A percentile compares a stretch with the other conserved stretches of the same genome.
Conservation (phyloP, 2,329 filamentous ascomycete genomes). For the Allantophomopsis cytisporea region DNA sequence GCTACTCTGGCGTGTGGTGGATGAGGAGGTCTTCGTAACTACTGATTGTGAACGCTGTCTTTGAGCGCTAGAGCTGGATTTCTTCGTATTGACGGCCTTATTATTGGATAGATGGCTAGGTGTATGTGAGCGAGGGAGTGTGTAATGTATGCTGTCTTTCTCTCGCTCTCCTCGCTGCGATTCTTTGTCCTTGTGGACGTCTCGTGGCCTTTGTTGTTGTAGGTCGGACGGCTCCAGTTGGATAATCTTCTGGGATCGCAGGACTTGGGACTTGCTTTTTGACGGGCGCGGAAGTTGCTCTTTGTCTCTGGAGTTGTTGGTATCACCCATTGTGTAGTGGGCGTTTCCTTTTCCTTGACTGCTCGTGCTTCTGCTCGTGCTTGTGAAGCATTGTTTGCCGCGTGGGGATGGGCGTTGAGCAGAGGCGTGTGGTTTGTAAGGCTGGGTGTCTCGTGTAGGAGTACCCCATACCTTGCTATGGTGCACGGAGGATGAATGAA, state of each 20-base stretch:
- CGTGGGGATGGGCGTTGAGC: too few species aligned
- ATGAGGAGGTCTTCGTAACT: conserved; percentile 12
- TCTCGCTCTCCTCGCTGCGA: conserved; percentile 17
- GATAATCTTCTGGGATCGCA: conserved; percentile 40
- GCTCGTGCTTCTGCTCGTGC: neutral
- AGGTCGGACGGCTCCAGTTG: conserved; percentile 21
- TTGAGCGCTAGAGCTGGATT: conserved; percentile 14
- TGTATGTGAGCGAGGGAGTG: conserved; percentile 40
- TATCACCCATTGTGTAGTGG: conserved; percentile 18
- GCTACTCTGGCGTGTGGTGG: conserved; percentile 4
- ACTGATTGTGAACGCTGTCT: conserved; percentile 19
- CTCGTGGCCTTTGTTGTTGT: conserved; percentile 12
- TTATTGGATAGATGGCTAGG: conserved; percentile 46
- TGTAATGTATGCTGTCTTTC: conserved; percentile 2
- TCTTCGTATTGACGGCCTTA: conserved; percentile 26
- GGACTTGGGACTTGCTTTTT: conserved; percentile 26
- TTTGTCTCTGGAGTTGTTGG: conserved; percentile 15
- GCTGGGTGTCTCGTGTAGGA: too few species aligned
- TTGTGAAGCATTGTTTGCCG: neutral
- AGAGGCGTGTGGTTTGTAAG: too few species aligned
- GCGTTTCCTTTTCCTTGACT: neutral
- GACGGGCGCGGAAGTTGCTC: conserved; percentile 10
- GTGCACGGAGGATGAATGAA: too few species aligned
- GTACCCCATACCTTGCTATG: too few species aligned
- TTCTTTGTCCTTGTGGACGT: conserved; percentile 22